phyloP scores from a whole-genome alignment of 2,329 filamentous ascomycete genomes.

The Neonectria ditissima region DNA sequence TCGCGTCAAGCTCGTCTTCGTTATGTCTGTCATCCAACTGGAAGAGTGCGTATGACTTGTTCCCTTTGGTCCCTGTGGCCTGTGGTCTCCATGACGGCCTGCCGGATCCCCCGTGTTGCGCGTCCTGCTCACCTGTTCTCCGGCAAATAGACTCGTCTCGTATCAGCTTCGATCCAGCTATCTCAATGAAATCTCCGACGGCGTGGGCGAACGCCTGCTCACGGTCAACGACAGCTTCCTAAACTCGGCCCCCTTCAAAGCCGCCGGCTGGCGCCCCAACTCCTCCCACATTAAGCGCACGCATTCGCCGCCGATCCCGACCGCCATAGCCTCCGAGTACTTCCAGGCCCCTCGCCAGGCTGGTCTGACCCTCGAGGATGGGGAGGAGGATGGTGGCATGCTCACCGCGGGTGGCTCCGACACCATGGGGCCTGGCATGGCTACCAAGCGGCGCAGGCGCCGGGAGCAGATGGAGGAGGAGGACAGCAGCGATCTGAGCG shows the following conservation, averaged over 20 bases:
- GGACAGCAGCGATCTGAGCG: slow-evolving; percentile 86
- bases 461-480: slow-evolving; percentile 85
- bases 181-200: slow-evolving; percentile 82
- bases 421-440: slow-evolving; percentile 75
- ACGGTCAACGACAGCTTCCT: slow-evolving; percentile 83
- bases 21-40: slow-evolving; percentile 54
- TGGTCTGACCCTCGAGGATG: slow-evolving; percentile 75
- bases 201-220: slow-evolving; percentile 86
- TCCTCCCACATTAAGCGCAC: slow-evolving; percentile 82
- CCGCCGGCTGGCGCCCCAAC: slow-evolving; percentile 82
- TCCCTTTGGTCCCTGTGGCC: neutral
- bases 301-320: slow-evolving; percentile 87
- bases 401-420: slow-evolving; percentile 76
- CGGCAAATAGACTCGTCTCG: slow-evolving; percentile 73
- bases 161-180: slow-evolving; percentile 87
- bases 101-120: neutral
- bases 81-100: neutral
- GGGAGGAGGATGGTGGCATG: slow-evolving; percentile 79
- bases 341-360: slow-evolving; percentile 77
- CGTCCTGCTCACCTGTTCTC: slow-evolving; percentile 35
- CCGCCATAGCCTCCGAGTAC: slow-evolving; percentile 84
- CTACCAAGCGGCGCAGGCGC: slow-evolving; percentile 73
- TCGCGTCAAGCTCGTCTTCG: slow-evolving; percentile 19
- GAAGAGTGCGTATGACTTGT: slow-evolving; percentile 49
- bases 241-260: slow-evolving; percentile 84